These are phyloP conservation scores for Stagonosporopsis cucurbitacearum DNA, from an alignment of 2,329 filamentous ascomycete species.

Conservation along the genomic window DNA sequence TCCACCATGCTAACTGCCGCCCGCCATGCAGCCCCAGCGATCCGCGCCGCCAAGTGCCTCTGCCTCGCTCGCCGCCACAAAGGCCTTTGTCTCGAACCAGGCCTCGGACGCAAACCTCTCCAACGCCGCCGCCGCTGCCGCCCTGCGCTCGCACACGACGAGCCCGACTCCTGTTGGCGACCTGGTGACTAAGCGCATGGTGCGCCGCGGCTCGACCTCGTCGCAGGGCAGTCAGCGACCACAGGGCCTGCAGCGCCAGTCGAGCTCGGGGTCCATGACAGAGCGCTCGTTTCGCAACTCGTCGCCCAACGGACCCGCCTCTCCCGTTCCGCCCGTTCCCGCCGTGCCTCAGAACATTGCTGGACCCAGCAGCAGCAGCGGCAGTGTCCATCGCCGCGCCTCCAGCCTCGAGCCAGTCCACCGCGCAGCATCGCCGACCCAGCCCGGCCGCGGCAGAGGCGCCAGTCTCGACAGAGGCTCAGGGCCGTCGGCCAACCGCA, in stretches of 20 bases:
- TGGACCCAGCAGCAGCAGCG: constrained; percentile 19
- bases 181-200: constrained; percentile 85
- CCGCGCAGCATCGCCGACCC: constrained; percentile 55
- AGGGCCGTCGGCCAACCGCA: constrained; percentile 25
- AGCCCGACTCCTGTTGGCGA: constrained; percentile 81
- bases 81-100: constrained; percentile 76
- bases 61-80: constrained; percentile 79
- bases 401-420: constrained; percentile 59
- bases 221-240: constrained; percentile 61
- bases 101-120: constrained; percentile 72
- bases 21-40: constrained; percentile 40
- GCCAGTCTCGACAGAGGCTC: constrained; percentile 51
- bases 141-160: constrained; percentile 77
- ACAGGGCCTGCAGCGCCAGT: constrained; percentile 55
- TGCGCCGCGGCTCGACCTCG: constrained; percentile 74
- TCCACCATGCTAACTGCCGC: constrained; percentile 27
- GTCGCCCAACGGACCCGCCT: constrained; percentile 54
- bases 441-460: constrained; percentile 46
- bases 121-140: constrained; percentile 84
- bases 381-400: constrained; percentile 44
- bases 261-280: constrained; percentile 81
- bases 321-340: constrained; percentile 73
- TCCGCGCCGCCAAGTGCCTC: constrained; percentile 64
- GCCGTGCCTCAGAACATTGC: constrained; percentile 65
- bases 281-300: constrained; percentile 85